Evolutionary conservation across 1,284 basidiomycete genomes (phyloP).

Genomic region (Melampsora occidentalis): DNA sequence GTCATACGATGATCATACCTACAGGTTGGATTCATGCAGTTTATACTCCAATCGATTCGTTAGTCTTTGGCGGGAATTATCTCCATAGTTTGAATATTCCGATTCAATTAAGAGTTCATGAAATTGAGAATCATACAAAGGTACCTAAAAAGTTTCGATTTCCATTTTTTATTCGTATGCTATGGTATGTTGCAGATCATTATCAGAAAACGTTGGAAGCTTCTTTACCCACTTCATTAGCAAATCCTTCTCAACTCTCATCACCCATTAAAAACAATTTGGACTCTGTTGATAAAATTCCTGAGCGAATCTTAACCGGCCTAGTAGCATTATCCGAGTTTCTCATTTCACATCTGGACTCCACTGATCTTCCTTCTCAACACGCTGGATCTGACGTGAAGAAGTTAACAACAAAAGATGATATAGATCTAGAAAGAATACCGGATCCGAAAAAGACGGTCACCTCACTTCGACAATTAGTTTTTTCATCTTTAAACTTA

Average conservation of each 20-base stretch:
- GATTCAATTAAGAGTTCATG: conserved; percentile 73
- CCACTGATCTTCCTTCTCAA: neutral
- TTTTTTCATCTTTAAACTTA: neutral
- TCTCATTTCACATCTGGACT: conserved; percentile 3
- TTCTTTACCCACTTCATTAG: neutral
- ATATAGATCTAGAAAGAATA: conserved; percentile 11
- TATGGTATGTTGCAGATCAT: conserved; percentile 54
- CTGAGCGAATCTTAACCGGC: conserved; percentile 19
- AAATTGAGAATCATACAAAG: conserved; percentile 86
- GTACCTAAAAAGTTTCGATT: conserved; percentile 94
- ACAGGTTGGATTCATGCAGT: conserved; percentile 98
- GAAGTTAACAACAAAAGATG: neutral
- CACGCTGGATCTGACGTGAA: neutral
- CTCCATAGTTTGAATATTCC: conserved; percentile 76
- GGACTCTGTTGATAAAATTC: conserved; percentile 14
- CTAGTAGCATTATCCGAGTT: conserved; percentile 24
- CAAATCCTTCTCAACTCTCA: neutral
- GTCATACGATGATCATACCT: conserved; percentile 70
- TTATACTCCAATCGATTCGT: conserved; percentile 81
- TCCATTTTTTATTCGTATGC: conserved; percentile 59
- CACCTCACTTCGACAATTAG: conserved; percentile 4
- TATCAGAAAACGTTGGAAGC: conserved; percentile 43
- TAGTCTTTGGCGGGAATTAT: conserved; percentile 97
- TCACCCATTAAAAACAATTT: neutral
- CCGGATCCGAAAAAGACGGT: conserved; percentile 11